Evolutionary conservation across 2,329 filamentous ascomycete species (phyloP), one percentile per base, ranked within the genome.

Genomic region (Aspergillus fijiensis): DNA sequence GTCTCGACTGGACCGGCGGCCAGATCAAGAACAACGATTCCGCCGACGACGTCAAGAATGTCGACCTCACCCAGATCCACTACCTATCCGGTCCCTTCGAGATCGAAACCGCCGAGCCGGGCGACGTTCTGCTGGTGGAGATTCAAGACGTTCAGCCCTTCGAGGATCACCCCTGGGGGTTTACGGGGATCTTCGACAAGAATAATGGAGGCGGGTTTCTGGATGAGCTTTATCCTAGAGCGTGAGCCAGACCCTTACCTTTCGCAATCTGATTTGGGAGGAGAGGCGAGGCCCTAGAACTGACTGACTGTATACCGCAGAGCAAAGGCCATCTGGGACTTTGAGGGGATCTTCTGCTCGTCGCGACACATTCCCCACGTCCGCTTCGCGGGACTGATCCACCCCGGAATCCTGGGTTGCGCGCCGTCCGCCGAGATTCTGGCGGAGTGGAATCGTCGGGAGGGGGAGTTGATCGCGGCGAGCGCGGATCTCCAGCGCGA

Each of bases 91-190:
- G 93, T 0, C 93, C 93, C 0, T 96, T 96, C 65, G 90, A 96
- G 57, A 84, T 97, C 59, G 89, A 93, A 71, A 88, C 86, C 1
- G 92, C 92, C 0, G 86, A 93, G 74, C 92, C 92, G 0, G 93
- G 93, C 0, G 93, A 96, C 71, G 81, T 96, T 1, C 82, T 96
- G 0, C 79, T 96, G 0, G 90, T 96, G 7, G 92, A 96, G 74
- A 96, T 96, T 65, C 92, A 94, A 75, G 93, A 97, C 70, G 91
- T 96, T 0, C 92, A 97, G 78, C 93, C 93, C 0, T 87, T 96
- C 65, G 83, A 94, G 63, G 87, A 95, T 31, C 86, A 89, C 59
- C 92, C 92, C 0, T 96, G 93, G 93, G 93, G 93, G 0, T 96
- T 96, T 74, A 94, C 90, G 0, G 92, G 92, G 9, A 78, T 95